A percentile compares a stretch with the other conserved stretches of the same genome.
Evolutionary conservation across 495 filamentous ascomycete genomes (phyloP).

Genomic region (Aspergillus campestris): DNA sequence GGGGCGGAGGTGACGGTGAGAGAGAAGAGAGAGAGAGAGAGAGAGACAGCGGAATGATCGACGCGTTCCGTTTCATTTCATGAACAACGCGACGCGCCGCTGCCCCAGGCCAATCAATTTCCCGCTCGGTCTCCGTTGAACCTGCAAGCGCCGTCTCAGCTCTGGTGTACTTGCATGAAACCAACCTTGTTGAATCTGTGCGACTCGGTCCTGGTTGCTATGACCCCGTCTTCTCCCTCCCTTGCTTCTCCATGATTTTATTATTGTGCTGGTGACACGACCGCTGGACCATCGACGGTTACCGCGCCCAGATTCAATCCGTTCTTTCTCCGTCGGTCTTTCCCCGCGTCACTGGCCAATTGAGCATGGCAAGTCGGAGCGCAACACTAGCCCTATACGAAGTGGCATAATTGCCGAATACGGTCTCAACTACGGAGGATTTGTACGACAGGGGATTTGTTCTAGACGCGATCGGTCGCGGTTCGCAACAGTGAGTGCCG

Average conservation of each 20-base stretch:
- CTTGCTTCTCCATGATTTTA: too few species aligned
- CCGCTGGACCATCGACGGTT: too few species aligned
- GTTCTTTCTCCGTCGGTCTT: not conserved
- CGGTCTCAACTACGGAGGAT: too few species aligned
- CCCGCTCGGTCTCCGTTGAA: too few species aligned
- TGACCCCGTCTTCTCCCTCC: too few species aligned
- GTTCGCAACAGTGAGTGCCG: conserved; percentile 19
- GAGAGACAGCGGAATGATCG: too few species aligned
- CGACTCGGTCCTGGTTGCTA: too few species aligned
- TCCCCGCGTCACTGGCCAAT: conserved; percentile 8
- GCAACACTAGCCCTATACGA: not conserved
- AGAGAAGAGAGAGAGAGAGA: not conserved
- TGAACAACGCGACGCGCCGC: not conserved
- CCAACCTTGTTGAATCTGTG: too few species aligned
- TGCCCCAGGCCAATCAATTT: too few species aligned
- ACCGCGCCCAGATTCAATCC: too few species aligned
- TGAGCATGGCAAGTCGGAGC: conserved; percentile 8
- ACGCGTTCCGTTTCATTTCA: conserved; percentile 1
- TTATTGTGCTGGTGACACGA: too few species aligned
- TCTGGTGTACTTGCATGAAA: not conserved
- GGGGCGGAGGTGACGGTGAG: too few species aligned
- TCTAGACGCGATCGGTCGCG: not conserved
- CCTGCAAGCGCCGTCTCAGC: not conserved
- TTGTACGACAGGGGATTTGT: not conserved
- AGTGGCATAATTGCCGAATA: not conserved